Conservation (phyloP, 2,329 filamentous ascomycete species). For the Cladosporium phlei region DNA sequence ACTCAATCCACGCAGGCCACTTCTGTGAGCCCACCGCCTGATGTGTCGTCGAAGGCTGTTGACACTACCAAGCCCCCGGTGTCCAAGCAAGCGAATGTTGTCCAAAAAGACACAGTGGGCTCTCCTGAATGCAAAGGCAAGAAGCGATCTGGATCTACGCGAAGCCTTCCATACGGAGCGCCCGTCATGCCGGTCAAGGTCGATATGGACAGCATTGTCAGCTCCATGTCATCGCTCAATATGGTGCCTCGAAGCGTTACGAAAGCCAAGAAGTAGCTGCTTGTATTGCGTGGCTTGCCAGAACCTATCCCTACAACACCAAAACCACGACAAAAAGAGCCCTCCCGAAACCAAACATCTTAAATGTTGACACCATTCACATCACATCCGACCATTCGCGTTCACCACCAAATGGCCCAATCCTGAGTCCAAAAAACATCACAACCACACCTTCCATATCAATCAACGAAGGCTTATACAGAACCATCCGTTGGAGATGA, state of each 20-base stretch:
- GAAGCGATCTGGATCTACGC: slow-evolving; percentile 5
- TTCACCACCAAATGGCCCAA: too few species aligned
- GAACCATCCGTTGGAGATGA: too few species aligned
- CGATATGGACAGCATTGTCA: slow-evolving; percentile 18
- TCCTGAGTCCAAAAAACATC: too few species aligned
- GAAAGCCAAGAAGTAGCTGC: not conserved
- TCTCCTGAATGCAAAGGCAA: slow-evolving; percentile 13
- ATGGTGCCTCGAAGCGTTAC: slow-evolving; percentile 24
- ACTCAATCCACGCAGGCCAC: slow-evolving; percentile 22
- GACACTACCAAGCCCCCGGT: not conserved
- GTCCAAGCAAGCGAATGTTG: not conserved
- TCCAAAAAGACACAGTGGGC: not conserved
- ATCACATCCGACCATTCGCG: too few species aligned
- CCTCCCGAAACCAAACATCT: too few species aligned
- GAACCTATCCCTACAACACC: not conserved
- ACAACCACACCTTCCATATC: too few species aligned
- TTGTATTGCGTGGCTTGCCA: too few species aligned
- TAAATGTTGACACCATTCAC: too few species aligned
- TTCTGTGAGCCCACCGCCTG: slow-evolving; percentile 12
- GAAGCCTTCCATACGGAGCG: not conserved
- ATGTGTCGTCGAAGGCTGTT: too few species aligned
- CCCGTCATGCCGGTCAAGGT: not conserved
- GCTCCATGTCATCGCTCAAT: slow-evolving; percentile 20
- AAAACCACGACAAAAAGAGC: too few species aligned
- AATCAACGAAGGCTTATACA: too few species aligned